Percentiles rank a stretch among this genome's conserved stretches.
Conservation (phyloP, 805 yeast genomes). For the Spathaspora boniae region DNA sequence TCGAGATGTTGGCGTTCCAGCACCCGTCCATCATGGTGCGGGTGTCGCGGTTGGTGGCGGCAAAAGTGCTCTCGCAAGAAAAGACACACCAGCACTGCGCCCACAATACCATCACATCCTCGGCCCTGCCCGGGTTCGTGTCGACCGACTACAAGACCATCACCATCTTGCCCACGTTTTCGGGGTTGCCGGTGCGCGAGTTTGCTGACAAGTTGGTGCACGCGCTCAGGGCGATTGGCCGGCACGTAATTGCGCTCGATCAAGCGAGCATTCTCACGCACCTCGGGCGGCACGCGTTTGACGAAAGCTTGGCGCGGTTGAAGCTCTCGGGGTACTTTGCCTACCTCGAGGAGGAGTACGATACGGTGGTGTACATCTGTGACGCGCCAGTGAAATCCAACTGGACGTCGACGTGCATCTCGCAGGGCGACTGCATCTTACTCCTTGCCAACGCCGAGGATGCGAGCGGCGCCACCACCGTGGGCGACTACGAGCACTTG, state of each 20-base stretch:
- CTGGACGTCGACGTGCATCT: slow-evolving; percentile 91
- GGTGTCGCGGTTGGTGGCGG: slow-evolving; percentile 83
- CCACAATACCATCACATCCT: slow-evolving; percentile 9
- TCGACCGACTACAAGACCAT: slow-evolving; percentile 70
- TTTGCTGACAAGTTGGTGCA: slow-evolving; percentile 71
- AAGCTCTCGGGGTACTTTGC: slow-evolving; percentile 88
- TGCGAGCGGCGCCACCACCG: slow-evolving; percentile 50
- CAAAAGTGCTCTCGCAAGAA: slow-evolving; percentile 30
- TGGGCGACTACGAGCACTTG: slow-evolving; percentile 84
- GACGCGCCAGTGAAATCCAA: slow-evolving; percentile 78
- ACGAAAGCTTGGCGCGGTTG: slow-evolving; percentile 70
- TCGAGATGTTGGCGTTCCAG: slow-evolving; percentile 77
- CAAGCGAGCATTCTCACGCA: slow-evolving; percentile 77
- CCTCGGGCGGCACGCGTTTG: slow-evolving; percentile 90
- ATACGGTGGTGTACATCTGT: slow-evolving; percentile 85
- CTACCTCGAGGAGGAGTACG: slow-evolving; percentile 83
- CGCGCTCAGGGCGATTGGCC: slow-evolving; percentile 71
- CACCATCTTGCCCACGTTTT: slow-evolving; percentile 74
- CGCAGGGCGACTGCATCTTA: slow-evolving; percentile 93
- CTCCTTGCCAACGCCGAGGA: slow-evolving; percentile 80
- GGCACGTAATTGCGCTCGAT: slow-evolving; percentile 73
- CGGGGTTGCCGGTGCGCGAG: slow-evolving; percentile 81
- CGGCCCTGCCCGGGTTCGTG: slow-evolving; percentile 22
- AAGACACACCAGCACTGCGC: slow-evolving; percentile 7
- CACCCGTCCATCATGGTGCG: slow-evolving; percentile 90